Conservation (phyloP, 2,329 filamentous ascomycete genomes). For the Coleophoma cylindrospora region DNA sequence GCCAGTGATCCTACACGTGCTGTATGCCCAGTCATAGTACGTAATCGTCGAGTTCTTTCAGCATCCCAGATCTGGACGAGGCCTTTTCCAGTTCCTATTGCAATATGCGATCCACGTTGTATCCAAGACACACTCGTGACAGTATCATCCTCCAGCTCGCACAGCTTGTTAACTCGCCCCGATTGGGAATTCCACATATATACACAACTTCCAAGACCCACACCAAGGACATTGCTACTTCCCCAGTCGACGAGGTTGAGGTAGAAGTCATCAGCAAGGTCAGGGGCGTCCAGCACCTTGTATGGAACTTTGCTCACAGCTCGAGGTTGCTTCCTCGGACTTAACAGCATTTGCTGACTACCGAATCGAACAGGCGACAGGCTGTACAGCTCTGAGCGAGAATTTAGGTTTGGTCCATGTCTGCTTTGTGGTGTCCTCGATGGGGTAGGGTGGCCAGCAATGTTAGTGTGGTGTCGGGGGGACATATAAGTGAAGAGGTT, state of each 20-base stretch:
- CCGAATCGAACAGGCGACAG: slow-evolving; percentile 88
- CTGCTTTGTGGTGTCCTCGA: slow-evolving; percentile 85
- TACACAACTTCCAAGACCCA: slow-evolving; percentile 86
- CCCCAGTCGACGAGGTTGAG: slow-evolving; percentile 98
- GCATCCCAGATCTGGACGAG: slow-evolving; percentile 98
- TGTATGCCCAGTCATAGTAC: slow-evolving; percentile 96
- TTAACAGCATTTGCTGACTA: slow-evolving; percentile 90
- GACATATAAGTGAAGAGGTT: slow-evolving; percentile 94
- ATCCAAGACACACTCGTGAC: slow-evolving; percentile 99
- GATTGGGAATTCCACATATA: slow-evolving; percentile 98
- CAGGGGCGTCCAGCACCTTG: slow-evolving; percentile 94
- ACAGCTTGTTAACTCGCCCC: slow-evolving; percentile 88
- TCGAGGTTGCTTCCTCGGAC: slow-evolving; percentile 80
- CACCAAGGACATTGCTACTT: slow-evolving; percentile 87
- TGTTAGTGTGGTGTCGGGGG: slow-evolving; percentile 59
- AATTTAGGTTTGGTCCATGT: slow-evolving; percentile 83
- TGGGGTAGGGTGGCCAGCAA: slow-evolving; percentile 80
- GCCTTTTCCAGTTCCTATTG: slow-evolving; percentile 91
- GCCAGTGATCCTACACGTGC: slow-evolving; percentile 88
- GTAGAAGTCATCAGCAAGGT: slow-evolving; percentile 96
- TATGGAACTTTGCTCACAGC: slow-evolving; percentile 95
- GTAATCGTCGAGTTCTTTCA: slow-evolving; percentile 73
- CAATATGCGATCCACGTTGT: slow-evolving; percentile 91
- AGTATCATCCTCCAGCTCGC: slow-evolving; percentile 85
- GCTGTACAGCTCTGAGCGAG: slow-evolving; percentile 89